Conservation (phyloP, 2,329 filamentous ascomycete species). For the Paraphaeosphaeria minitans region DNA sequence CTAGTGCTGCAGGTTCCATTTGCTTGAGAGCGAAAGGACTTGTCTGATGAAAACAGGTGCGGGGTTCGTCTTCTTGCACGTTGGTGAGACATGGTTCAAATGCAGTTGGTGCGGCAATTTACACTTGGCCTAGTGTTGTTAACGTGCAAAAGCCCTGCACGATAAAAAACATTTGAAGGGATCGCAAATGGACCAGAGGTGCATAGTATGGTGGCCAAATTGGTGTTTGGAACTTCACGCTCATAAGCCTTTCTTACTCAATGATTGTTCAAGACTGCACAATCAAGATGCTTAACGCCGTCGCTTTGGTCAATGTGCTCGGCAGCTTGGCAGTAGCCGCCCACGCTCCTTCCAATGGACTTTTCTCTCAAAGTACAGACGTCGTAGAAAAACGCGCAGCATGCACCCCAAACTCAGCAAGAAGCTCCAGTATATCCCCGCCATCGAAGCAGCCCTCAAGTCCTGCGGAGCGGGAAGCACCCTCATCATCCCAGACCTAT, state of each 20-base stretch:
- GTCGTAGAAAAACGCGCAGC: slow-evolving; percentile 20
- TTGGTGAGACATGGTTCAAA: not conserved
- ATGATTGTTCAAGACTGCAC: not conserved
- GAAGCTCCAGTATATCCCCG: slow-evolving; percentile 44
- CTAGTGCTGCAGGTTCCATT: not conserved
- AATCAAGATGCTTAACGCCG: not conserved
- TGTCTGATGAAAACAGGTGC: too few relatives aligned
- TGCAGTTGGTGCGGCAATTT: not conserved
- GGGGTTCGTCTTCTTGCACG: too few relatives aligned
- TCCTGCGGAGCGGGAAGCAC: slow-evolving; percentile 53
- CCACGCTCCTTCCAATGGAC: not conserved
- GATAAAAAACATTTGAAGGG: too few relatives aligned
- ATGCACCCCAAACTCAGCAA: slow-evolving; percentile 42
- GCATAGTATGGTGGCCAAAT: too few relatives aligned
- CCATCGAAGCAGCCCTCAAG: slow-evolving; percentile 50
- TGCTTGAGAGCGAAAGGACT: not conserved
- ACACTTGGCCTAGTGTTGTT: not conserved
- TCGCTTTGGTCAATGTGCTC: not conserved
- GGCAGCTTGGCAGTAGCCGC: not conserved
- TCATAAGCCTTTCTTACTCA: too few relatives aligned
- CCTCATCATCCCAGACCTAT: slow-evolving; percentile 54
- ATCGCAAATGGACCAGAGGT: too few relatives aligned
- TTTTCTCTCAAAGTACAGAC: not conserved
- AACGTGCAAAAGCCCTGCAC: not conserved
- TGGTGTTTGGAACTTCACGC: too few relatives aligned